Conservation (phyloP, 2,329 filamentous ascomycete genomes). For the Furcasterigmium furcatum region DNA sequence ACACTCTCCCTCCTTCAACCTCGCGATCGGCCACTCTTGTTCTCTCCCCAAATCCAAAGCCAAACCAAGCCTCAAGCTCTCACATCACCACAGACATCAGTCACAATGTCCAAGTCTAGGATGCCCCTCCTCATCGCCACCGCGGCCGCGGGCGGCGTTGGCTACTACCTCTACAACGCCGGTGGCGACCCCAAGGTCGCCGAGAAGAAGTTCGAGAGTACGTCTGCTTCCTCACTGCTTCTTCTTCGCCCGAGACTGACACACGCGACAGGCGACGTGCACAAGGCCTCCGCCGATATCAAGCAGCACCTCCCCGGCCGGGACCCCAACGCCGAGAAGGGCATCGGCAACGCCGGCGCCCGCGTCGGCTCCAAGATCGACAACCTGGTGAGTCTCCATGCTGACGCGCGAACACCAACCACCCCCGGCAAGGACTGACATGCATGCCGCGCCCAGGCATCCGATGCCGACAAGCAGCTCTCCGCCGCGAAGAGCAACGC, state of each 20-base stretch:
- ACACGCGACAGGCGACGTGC: constrained; percentile 64
- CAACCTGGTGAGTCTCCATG: constrained; percentile 53
- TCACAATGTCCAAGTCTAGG: constrained; percentile 44
- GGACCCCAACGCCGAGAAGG: constrained; percentile 60
- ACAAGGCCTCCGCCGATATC: constrained; percentile 63
- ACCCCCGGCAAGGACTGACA: constrained; percentile 20
- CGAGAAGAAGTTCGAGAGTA: constrained; percentile 85
- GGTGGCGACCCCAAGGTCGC: constrained; percentile 79
- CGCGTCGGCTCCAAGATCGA: constrained; percentile 65
- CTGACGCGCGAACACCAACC: background rate
- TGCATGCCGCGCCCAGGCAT: constrained; percentile 43
- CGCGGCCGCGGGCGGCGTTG: constrained; percentile 63
- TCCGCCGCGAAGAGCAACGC: constrained; percentile 58
- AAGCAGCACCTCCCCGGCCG: constrained; percentile 63
- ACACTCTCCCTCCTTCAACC: background rate
- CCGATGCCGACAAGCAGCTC: constrained; percentile 62
- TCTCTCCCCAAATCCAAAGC: background rate
- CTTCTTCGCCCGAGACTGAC: background rate
- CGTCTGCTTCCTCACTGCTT: constrained; percentile 21
- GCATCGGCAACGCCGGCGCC: constrained; percentile 45
- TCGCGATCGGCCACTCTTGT: background rate
- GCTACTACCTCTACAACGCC: constrained; percentile 89
- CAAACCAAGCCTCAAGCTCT: background rate
- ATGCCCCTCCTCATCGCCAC: constrained; percentile 53
- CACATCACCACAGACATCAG: constrained; percentile 1